Percentiles rank a stretch among this genome's conserved stretches.
Evolutionary conservation across 2,329 filamentous ascomycete species (phyloP).

Genomic region (Daldinia sp.): DNA sequence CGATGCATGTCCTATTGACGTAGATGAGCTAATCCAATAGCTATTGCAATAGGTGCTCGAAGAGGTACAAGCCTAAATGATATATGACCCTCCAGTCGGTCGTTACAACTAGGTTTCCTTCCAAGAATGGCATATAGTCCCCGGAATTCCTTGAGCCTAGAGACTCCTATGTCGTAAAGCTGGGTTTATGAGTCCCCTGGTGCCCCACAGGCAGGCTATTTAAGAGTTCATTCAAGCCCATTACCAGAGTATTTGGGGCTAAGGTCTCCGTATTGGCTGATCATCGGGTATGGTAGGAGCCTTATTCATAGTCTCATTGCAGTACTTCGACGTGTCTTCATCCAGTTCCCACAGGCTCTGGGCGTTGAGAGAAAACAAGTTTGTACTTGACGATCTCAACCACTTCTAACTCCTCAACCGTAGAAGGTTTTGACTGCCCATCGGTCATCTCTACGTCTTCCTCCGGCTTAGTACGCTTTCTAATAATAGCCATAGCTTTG

Average conservation of each 20-base stretch:
- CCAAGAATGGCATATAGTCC: neutral
- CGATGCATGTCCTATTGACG: neutral
- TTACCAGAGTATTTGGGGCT: neutral
- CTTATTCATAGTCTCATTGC: neutral
- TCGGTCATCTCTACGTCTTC: slow-evolving; percentile 61
- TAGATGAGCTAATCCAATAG: neutral
- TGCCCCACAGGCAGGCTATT: too few relatives aligned
- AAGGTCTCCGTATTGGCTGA: neutral
- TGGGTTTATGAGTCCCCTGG: neutral
- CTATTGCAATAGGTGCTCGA: neutral
- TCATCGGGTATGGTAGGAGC: neutral
- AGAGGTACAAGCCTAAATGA: neutral
- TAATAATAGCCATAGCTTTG: slow-evolving; percentile 82
- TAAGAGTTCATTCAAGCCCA: neutral
- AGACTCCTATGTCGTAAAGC: neutral
- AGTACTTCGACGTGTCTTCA: slow-evolving; percentile 36
- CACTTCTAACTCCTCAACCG: slow-evolving; percentile 76
- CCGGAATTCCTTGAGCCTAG: neutral
- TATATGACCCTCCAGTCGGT: neutral
- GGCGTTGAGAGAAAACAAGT: slow-evolving; percentile 83
- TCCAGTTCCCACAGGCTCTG: slow-evolving; percentile 80
- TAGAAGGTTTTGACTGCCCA: slow-evolving; percentile 48
- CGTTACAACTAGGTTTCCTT: neutral
- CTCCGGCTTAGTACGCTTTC: slow-evolving; percentile 61
- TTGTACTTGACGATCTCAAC: slow-evolving; percentile 90